Evolutionary conservation across 2,329 filamentous ascomycete genomes (phyloP), one percentile per base, ranked within the genome.

Genomic region (Colletotrichum euphorbiae): DNA sequence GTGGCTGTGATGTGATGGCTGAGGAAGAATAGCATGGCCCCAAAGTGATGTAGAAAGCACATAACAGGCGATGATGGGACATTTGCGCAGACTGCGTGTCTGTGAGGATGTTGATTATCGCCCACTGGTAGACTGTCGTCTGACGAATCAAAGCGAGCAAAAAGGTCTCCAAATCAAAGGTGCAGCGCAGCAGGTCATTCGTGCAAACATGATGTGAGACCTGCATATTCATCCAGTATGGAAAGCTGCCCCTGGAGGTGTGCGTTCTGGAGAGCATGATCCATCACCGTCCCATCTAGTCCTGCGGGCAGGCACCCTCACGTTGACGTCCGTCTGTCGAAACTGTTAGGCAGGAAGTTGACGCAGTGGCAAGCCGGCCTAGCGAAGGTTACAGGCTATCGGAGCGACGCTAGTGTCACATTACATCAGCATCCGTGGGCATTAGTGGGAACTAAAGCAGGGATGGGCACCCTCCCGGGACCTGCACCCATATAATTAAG

Each of bases 381-480:
- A 55, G 61, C 61, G 46, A 48, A 55, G 40, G 40, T 46, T 68
- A 59, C 61, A 42, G 61, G 28, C 24, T 21, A 40, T 21, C 7
- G 36, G 59, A 21, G 38, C 9, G 40, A 45, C 61, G 54, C 65
- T 68, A 68, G 61, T 55, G n/a, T 21, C 61, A 55, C 40, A 65
- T 68, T 68, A 68, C 65, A 60, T 68, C 65, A 68, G 65, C 65
- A 65, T 17, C 54, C 19, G 61, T 60, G 56, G 28, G 21, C 45
- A 17, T 31, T 28, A 40, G 31, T 50, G 50, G 57, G 21, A 54
- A 17, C 33, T 24, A 17, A 12, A 15, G 45, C 64, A 64, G 60
- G 64, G 64, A 52, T 56, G 38, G 60, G n/a, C 64, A 63, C 45
- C 59, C 64, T 57, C 64, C 38, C 52, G 64, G 64, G 46, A 65